phyloP scores from a whole-genome alignment of 2,329 filamentous ascomycete genomes.

The Sclerotinia sclerotiorum region DNA sequence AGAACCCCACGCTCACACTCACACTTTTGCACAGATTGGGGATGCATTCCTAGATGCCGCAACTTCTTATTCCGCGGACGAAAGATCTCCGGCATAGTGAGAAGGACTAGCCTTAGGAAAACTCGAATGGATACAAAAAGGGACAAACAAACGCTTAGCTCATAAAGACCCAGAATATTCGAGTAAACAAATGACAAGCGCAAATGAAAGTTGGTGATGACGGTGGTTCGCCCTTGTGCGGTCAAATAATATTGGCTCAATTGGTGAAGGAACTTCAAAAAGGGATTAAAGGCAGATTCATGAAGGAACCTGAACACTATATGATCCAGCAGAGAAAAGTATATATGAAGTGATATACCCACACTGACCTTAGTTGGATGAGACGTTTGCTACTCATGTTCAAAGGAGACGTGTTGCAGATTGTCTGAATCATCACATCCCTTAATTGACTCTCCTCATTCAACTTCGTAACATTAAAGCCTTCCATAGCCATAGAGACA shows the following conservation, averaged over 20 bases:
- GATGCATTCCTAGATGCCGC: background rate
- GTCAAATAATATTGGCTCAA: background rate
- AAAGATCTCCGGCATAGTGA: background rate
- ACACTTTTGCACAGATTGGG: background rate
- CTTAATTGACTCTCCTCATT: background rate
- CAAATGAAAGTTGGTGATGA: background rate
- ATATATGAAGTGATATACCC: background rate
- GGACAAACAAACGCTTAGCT: background rate
- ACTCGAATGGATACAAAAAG: background rate
- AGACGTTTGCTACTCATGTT: background rate
- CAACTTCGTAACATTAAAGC: background rate
- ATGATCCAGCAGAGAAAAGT: background rate
- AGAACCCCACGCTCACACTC: background rate
- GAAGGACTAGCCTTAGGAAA: background rate
- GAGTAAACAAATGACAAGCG: background rate
- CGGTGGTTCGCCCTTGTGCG: background rate
- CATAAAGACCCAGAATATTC: background rate
- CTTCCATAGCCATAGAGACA: background rate
- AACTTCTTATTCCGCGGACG: background rate
- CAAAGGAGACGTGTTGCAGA: conserved; percentile 11
- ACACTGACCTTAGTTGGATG: background rate
- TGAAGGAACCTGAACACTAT: background rate
- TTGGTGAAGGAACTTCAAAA: background rate
- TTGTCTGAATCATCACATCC: conserved; percentile 8
- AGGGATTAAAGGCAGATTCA: background rate